A percentile compares a stretch with the other conserved stretches of the same genome.
These are phyloP conservation scores for Fusarium torulosum DNA, from an alignment of 2,329 filamentous ascomycete species.

Conservation along the genomic window DNA sequence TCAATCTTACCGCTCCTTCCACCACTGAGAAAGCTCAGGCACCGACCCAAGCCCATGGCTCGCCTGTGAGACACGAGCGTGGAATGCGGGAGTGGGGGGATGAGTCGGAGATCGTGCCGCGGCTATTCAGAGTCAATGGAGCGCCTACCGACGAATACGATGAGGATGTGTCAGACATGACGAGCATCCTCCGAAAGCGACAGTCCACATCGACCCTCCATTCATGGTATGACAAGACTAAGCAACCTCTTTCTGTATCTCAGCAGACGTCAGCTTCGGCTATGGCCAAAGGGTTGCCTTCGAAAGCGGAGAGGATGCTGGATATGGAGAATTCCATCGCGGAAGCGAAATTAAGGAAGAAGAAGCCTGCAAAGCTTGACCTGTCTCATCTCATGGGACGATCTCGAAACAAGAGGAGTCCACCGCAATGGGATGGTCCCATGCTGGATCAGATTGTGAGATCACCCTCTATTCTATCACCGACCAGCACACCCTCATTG, in stretches of 20 bases:
- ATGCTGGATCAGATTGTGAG: conserved; percentile 55
- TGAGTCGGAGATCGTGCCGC: conserved; percentile 47
- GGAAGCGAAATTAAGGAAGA: conserved; percentile 48
- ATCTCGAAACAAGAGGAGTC: conserved; percentile 49
- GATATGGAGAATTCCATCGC: conserved; percentile 57
- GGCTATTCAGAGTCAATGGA: conserved; percentile 36
- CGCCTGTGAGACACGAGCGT: conserved; percentile 26
- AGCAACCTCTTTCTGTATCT: conserved; percentile 67
- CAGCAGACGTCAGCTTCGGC: conserved; percentile 70
- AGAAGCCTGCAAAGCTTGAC: conserved; percentile 64
- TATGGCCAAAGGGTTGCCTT: conserved; percentile 67
- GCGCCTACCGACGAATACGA: conserved; percentile 41
- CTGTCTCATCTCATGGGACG: conserved; percentile 59
- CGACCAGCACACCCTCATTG: conserved; percentile 48
- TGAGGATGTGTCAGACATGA: conserved; percentile 56
- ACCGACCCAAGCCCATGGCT: conserved; percentile 22
- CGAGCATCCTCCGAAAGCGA: conserved; percentile 60
- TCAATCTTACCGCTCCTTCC: conserved; percentile 34
- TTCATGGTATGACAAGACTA: conserved; percentile 69
- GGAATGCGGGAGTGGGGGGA: conserved; percentile 45
- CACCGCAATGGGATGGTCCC: conserved; percentile 50
- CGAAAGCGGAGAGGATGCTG: conserved; percentile 61
- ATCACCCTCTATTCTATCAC: conserved; percentile 60
- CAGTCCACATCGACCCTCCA: conserved; percentile 67
- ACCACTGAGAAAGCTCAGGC: conserved; percentile 27